Percentiles rank a stretch among this genome's conserved stretches.
These are phyloP conservation scores for Xylaria grammica DNA, from an alignment of 495 filamentous ascomycete species.

Conservation along the genomic window DNA sequence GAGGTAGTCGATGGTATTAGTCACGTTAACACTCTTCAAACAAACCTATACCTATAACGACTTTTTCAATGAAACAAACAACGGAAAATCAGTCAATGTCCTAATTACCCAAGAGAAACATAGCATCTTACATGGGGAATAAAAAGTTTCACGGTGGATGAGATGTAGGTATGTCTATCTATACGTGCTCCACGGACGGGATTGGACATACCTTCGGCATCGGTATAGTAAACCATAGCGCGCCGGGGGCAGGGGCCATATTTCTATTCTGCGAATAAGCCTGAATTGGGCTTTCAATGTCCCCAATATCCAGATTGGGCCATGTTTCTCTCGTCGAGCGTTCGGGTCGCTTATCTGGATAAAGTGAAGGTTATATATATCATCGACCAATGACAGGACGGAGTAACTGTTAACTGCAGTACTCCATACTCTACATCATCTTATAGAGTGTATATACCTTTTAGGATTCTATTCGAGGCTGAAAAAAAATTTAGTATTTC, in stretches of 20 bases:
- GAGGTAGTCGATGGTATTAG: background rate
- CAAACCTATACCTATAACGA: too few relatives aligned
- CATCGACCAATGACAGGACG: constrained; percentile 6
- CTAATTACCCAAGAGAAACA: background rate
- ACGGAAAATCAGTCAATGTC: too few relatives aligned
- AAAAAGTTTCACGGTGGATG: background rate
- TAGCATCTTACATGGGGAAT: too few relatives aligned
- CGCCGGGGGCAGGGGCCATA: background rate
- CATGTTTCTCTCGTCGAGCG: background rate
- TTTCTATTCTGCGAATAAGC: constrained; percentile 9
- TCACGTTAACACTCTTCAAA: background rate
- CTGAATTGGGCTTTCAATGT: background rate
- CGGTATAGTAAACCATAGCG: background rate
- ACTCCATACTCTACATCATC: too few relatives aligned
- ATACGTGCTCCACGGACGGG: background rate
- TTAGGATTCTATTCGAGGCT: too few relatives aligned
- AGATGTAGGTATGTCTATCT: background rate
- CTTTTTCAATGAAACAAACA: too few relatives aligned
- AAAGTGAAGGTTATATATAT: constrained; percentile 22
- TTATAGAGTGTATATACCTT: too few relatives aligned
- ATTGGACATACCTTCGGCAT: background rate
- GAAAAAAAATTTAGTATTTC: too few relatives aligned
- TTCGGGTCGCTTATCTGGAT: constrained; percentile 17
- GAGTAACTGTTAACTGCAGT: too few relatives aligned
- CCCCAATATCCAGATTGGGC: background rate